These are phyloP conservation scores for Boletus tylopilopsis DNA, from an alignment of 768 basidiomycete species.

Conservation along the genomic window DNA sequence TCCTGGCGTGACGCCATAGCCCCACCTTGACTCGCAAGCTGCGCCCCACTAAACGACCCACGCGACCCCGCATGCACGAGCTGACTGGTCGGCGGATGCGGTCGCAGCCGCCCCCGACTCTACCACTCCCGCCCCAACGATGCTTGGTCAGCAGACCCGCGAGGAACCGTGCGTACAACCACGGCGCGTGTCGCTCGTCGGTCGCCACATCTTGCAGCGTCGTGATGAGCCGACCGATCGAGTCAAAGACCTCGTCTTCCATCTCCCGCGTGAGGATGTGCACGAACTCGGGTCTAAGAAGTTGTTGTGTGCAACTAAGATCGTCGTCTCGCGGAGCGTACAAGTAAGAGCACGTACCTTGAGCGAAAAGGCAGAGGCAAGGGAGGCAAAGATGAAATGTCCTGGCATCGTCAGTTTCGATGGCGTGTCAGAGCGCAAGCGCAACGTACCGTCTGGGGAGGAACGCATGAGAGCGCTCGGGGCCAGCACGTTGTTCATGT, in stretches of 20 bases:
- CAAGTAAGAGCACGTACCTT: slow-evolving; percentile 45
- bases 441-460: slow-evolving; percentile 62
- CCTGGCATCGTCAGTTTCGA: slow-evolving; percentile 37
- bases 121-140: slow-evolving; percentile 58
- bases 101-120: slow-evolving; percentile 50
- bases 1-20: slow-evolving; percentile 19
- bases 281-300: slow-evolving; percentile 73
- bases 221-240: slow-evolving; percentile 69
- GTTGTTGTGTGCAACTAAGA: slow-evolving; percentile 33
- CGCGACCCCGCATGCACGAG: slow-evolving; percentile 23
- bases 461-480: slow-evolving; percentile 76
- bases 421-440: too few species aligned
- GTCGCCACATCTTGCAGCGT: slow-evolving; percentile 72
- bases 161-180: slow-evolving; percentile 79
- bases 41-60: slow-evolving; percentile 21
- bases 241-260: slow-evolving; percentile 67
- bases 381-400: slow-evolving; percentile 75
- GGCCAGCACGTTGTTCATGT: slow-evolving; percentile 60
- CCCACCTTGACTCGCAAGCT: slow-evolving; percentile 8
- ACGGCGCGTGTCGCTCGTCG: slow-evolving; percentile 78
- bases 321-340: neutral
- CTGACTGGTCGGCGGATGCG: slow-evolving; percentile 43
- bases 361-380: slow-evolving; percentile 79
- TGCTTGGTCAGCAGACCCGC: slow-evolving; percentile 66
- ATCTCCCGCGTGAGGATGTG: slow-evolving; percentile 52